Conservation (phyloP, 768 basidiomycete species). For the Boletus pseudo-olivaceus region DNA sequence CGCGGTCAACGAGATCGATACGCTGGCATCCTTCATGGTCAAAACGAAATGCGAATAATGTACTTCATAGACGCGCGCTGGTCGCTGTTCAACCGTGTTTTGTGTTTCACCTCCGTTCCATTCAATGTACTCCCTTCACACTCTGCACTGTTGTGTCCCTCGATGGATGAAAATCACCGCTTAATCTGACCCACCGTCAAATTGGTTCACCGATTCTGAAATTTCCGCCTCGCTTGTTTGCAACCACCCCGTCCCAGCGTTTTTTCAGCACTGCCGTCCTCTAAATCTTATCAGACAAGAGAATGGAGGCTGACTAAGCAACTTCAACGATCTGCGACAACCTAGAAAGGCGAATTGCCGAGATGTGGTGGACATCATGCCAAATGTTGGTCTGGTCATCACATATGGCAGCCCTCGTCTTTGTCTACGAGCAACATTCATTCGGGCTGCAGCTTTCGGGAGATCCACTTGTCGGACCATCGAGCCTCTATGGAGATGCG, state of each 20-base stretch:
- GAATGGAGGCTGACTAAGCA: constrained; percentile 18
- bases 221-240: background rate
- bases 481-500: background rate
- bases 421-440: background rate
- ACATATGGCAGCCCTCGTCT: background rate
- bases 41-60: constrained; percentile 52
- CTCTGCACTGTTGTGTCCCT: background rate
- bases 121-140: constrained; percentile 18
- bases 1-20: constrained; percentile 68
- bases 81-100: constrained; percentile 14
- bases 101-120: constrained; percentile 3
- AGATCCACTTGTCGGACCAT: background rate
- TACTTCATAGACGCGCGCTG: constrained; percentile 16
- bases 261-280: background rate
- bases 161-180: constrained; percentile 4
- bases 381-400: background rate
- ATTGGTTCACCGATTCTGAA: background rate
- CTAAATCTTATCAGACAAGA: constrained; percentile 27
- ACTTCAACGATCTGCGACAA: background rate
- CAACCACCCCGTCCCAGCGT: background rate
- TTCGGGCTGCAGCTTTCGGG: background rate
- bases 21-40: constrained; percentile 79
- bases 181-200: background rate
- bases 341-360: constrained; percentile 9
- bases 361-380: background rate